A percentile compares a stretch with the other conserved stretches of the same genome.
Conservation (phyloP, 345 rosid genomes). For the Euphorbia lathyris region DNA sequence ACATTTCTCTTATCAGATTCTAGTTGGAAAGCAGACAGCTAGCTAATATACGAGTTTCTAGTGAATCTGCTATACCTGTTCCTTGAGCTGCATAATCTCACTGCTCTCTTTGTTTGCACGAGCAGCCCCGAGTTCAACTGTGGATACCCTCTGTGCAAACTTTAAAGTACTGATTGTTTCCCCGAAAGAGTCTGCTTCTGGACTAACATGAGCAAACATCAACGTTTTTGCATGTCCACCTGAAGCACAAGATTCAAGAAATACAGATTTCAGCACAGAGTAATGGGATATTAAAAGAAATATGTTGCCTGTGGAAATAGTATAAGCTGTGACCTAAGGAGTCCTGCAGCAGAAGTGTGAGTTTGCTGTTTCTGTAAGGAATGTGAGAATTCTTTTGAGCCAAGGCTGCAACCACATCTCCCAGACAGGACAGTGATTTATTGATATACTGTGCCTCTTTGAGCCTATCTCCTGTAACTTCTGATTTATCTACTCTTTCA, state of each 20-base stretch:
- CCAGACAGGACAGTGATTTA: slow-evolving; percentile 90
- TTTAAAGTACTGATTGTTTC: slow-evolving; percentile 87
- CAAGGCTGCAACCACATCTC: slow-evolving; percentile 88
- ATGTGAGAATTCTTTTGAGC: slow-evolving; percentile 84
- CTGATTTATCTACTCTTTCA: slow-evolving; percentile 90
- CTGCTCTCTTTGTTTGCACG: slow-evolving; percentile 69
- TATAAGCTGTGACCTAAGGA: slow-evolving; percentile 84
- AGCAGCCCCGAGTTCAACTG: slow-evolving; percentile 83
- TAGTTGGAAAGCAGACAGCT: too few relatives aligned
- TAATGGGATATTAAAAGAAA: slow-evolving; percentile 3
- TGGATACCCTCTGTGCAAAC: slow-evolving; percentile 86
- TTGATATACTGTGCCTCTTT: slow-evolving; percentile 92
- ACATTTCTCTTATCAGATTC: too few relatives aligned
- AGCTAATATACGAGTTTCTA: too few relatives aligned
- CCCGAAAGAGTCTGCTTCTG: slow-evolving; percentile 72
- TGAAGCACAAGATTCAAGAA: too few relatives aligned
- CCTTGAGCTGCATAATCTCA: slow-evolving; percentile 79
- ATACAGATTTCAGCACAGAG: too few relatives aligned
- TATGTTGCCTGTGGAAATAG: background rate
- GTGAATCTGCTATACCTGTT: slow-evolving; percentile 45
- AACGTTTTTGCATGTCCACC: slow-evolving; percentile 88
- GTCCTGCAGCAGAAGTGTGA: slow-evolving; percentile 90
- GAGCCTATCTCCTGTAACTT: slow-evolving; percentile 88
- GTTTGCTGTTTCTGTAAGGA: slow-evolving; percentile 97
- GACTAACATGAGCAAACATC: slow-evolving; percentile 94